Percentiles rank a stretch among this genome's conserved stretches.
Conservation (phyloP, 495 filamentous ascomycete genomes). For the Rostrohypoxylon terebratum region DNA sequence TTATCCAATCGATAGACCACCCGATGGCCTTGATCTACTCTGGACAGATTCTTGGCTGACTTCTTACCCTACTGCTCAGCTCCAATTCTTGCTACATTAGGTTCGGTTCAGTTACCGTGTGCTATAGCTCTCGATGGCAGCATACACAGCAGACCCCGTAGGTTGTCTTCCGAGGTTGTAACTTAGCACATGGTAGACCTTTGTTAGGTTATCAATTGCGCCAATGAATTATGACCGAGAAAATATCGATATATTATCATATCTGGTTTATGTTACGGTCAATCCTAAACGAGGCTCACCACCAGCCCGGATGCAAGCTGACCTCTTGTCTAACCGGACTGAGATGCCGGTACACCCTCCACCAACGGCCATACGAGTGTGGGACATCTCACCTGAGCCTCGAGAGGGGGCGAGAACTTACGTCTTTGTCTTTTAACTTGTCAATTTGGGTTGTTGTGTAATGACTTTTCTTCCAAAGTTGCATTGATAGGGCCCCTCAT, state of each 20-base stretch:
- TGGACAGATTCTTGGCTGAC: slow-evolving; percentile 19
- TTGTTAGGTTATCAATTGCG: neutral
- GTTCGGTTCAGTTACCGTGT: slow-evolving; percentile 1
- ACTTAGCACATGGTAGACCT: neutral
- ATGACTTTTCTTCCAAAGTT: slow-evolving; percentile 13
- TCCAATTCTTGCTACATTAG: slow-evolving; percentile 9
- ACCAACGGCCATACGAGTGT: slow-evolving; percentile 11
- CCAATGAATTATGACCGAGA: neutral
- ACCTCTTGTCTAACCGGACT: slow-evolving; percentile 21
- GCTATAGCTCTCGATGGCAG: neutral
- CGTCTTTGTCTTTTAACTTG: slow-evolving; percentile 32
- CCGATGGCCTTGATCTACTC: slow-evolving; percentile 5
- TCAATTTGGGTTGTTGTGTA: slow-evolving; percentile 17
- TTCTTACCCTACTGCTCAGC: slow-evolving; percentile 7
- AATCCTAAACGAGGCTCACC: slow-evolving; percentile 29
- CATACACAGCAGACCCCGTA: neutral
- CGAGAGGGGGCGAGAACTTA: slow-evolving; percentile 19
- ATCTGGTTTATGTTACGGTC: slow-evolving; percentile 8
- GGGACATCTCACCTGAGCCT: slow-evolving; percentile 27
- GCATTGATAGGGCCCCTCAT: slow-evolving; percentile 15
- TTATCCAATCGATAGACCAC: slow-evolving; percentile 12
- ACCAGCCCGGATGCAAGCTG: slow-evolving; percentile 28
- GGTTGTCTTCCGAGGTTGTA: neutral
- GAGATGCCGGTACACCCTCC: slow-evolving; percentile 15
- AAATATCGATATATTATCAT: neutral